phyloP scores from a whole-genome alignment of 805 yeast species.

The Torulaspora quercuum region DNA sequence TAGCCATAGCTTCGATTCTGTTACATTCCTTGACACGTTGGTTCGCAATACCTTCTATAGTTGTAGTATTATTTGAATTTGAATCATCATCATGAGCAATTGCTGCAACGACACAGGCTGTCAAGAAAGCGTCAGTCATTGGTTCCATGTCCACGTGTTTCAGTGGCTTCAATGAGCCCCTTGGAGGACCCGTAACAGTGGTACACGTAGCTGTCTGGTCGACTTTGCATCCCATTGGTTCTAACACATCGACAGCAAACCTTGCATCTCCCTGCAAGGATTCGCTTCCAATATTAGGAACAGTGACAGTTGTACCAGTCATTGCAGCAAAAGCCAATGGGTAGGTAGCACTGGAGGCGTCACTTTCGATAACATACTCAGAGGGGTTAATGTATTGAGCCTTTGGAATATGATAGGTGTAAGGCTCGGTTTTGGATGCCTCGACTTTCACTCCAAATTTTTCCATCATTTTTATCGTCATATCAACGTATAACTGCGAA shows the following conservation, averaged over 20 bases:
- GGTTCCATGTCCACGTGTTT: conserved; percentile 94
- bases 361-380: conserved; percentile 89
- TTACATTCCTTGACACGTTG: conserved; percentile 98
- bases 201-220: conserved; percentile 80
- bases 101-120: conserved; percentile 98
- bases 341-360: conserved; percentile 96
- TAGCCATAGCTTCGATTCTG: conserved; percentile 91
- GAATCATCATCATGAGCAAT: conserved; percentile 57
- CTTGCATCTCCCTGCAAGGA: conserved; percentile 97
- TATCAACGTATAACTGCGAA: conserved; percentile 90
- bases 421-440: conserved; percentile 62
- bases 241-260: conserved; percentile 88
- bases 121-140: conserved; percentile 97
- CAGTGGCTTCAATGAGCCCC: conserved; percentile 65
- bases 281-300: conserved; percentile 88
- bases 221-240: conserved; percentile 93
- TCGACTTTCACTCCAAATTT: conserved; percentile 79
- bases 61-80: conserved; percentile 48
- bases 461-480: conserved; percentile 95
- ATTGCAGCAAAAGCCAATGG: conserved; percentile 97
- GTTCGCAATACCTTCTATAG: conserved; percentile 93
- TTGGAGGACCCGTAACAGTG: conserved; percentile 85
- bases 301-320: conserved; percentile 87
- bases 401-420: conserved; percentile 87
- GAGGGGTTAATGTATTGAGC: conserved; percentile 77